Conservation (phyloP, 208 protist genomes). For the Kentomonas sorsogonicus region DNA sequence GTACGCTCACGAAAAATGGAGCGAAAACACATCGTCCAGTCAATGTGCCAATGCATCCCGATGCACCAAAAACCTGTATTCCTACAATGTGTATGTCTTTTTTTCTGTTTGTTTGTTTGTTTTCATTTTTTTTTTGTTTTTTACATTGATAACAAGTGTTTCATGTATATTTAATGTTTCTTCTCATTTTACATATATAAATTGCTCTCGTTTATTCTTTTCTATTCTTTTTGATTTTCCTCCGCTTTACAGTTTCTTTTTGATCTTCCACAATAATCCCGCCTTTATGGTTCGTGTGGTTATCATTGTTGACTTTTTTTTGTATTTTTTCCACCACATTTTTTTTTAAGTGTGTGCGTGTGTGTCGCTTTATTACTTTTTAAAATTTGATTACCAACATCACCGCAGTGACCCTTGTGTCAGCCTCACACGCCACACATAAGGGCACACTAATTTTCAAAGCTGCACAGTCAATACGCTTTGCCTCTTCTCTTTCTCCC, state of each 20-base stretch:
- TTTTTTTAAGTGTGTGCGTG: neutral
- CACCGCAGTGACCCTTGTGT: neutral
- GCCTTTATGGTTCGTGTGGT: too few species aligned
- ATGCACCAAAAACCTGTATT: too few species aligned
- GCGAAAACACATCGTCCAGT: too few species aligned
- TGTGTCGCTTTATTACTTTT: conserved; percentile 2
- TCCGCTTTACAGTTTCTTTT: too few species aligned
- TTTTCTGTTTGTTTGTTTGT: neutral
- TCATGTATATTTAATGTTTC: neutral
- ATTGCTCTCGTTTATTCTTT: neutral
- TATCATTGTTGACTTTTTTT: too few species aligned
- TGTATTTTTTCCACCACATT: neutral
- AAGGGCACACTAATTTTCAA: too few species aligned
- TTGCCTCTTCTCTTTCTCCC: too few species aligned
- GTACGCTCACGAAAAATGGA: too few species aligned
- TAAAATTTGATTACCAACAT: neutral
- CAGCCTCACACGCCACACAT: too few species aligned
- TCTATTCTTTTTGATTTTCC: too few species aligned
- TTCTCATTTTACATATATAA: neutral
- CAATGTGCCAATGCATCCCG: too few species aligned
- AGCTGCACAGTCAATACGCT: neutral
- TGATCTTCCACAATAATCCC: too few species aligned
- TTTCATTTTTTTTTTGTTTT: conserved; percentile 2
- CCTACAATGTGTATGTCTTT: neutral
- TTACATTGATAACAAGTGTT: neutral